A percentile compares a stretch with the other conserved stretches of the same genome.
Evolutionary conservation across 768 basidiomycete genomes (phyloP).

Genomic region (Dictyophora rubrovolvata): DNA sequence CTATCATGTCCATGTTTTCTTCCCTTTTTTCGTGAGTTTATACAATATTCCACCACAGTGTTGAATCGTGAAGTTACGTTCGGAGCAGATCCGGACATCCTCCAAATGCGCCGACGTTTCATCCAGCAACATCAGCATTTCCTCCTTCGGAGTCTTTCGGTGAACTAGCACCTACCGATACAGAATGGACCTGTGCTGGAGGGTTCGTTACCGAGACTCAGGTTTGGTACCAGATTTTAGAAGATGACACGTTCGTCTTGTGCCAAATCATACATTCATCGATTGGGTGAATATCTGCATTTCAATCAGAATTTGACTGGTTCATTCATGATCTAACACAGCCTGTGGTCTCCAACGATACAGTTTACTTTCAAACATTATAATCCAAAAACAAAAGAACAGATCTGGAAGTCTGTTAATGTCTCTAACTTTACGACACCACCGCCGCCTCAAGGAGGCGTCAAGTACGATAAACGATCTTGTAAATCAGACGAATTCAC

Average conservation of each 20-base stretch:
- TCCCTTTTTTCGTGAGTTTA: constrained; percentile 65
- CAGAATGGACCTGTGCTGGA: constrained; percentile 67
- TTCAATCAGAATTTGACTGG: constrained; percentile 7
- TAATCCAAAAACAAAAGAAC: constrained; percentile 66
- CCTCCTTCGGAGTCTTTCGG: constrained; percentile 55
- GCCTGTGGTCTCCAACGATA: constrained; percentile 88
- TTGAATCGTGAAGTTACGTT: background rate
- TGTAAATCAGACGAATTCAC: constrained; percentile 79
- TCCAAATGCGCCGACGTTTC: constrained; percentile 60
- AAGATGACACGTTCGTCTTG: constrained; percentile 71
- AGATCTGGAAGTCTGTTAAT: constrained; percentile 79
- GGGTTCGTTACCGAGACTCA: constrained; percentile 92
- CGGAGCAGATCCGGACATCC: background rate
- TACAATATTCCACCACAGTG: background rate
- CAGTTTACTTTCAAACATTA: constrained; percentile 89
- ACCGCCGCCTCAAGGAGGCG: constrained; percentile 28
- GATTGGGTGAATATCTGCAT: constrained; percentile 58
- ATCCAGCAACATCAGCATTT: constrained; percentile 61
- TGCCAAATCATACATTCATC: constrained; percentile 83
- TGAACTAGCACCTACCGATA: constrained; percentile 64
- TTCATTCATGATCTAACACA: constrained; percentile 22
- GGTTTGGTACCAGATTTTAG: constrained; percentile 69
- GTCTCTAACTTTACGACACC: constrained; percentile 71
- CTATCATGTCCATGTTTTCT: constrained; percentile 54
- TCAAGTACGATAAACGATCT: constrained; percentile 66